Base-by-base conservation (phyloP, 495 filamentous ascomycete genomes). In the Talaromyces liani region DNA sequence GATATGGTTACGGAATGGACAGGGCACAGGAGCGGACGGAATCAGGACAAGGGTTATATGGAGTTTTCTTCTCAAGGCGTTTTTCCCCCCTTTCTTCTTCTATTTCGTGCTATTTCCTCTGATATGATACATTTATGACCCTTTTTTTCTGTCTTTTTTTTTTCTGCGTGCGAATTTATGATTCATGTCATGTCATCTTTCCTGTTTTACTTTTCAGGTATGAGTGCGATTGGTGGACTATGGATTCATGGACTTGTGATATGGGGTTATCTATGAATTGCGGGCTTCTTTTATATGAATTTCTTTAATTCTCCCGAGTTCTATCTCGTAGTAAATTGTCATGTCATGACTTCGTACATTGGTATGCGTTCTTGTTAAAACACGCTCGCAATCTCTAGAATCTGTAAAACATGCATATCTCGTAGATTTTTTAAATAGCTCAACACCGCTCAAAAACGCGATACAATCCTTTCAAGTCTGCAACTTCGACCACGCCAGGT, bases 381-480 rank as follows among this genome's bases (percentile, higher is more conserved):
- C 6, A 31, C 29, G 29, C 29, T 31, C 0, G 29, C 6, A 6
- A 31, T 7, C 29, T 20, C 0, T 12, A 24, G 22, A 7, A 54
- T 18, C 14, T n/a, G 51, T 56, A 18, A 56, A 12, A 54, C 24
- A 54, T 22, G 10, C 6, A 22, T 54, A 24, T 3, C 8, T 54
- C 6, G 10, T 54, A 25, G 33, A 25, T 22, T 0, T 58, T 14
- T 53, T 18, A 47, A 49, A 20, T 5, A 9, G 20, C 7, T 86
- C 73, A 97, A 75, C 93, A 98, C 57, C 95, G 82, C 76, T 99
- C 95, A 79, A 99, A 99, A n/a, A 97, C 93, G 49, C 91, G 80
- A 74, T 99, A 99, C 58, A 99, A 72, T 4, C 95, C 93, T 73
- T 97, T 98, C 63, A 98, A 75, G 79, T 97, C 90, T 0, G 95